Evolutionary conservation across 176 grass and related monocot species (phyloP).

Genomic region (Metroxylon sagu): DNA sequence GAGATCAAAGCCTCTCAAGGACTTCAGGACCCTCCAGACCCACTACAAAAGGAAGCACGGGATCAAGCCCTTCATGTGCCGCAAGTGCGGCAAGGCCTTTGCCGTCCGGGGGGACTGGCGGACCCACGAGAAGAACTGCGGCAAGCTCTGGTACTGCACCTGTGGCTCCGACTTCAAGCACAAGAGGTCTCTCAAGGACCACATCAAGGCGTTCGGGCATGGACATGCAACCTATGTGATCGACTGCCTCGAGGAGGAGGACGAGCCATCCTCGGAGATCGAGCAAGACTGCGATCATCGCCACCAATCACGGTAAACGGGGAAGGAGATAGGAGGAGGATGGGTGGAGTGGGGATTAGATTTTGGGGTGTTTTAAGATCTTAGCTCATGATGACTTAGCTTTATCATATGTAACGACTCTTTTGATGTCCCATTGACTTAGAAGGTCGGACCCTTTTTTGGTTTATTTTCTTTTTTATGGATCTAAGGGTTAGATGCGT

Average conservation of each 20-base stretch:
- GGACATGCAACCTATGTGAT: slow-evolving; percentile 60
- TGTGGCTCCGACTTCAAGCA: slow-evolving; percentile 95
- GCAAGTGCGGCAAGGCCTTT: slow-evolving; percentile 90
- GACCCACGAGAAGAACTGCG: slow-evolving; percentile 94
- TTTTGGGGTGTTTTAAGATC: no score
- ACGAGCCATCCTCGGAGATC: slow-evolving; percentile 49
- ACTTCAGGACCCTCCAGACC: slow-evolving; percentile 82
- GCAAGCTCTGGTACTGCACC: slow-evolving; percentile 90
- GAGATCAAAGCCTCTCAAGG: slow-evolving; percentile 63
- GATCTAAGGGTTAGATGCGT: background rate
- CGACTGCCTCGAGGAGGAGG: slow-evolving; percentile 68
- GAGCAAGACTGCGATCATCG: slow-evolving; percentile 26
- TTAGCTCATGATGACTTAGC: no score
- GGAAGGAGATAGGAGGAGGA: no score
- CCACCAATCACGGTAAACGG: background rate
- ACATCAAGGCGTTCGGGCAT: slow-evolving; percentile 57
- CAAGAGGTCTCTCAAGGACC: slow-evolving; percentile 81
- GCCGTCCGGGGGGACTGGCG: slow-evolving; percentile 90
- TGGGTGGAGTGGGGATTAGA: no score
- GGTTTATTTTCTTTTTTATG: background rate
- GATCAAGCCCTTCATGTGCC: slow-evolving; percentile 96
- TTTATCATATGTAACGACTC: no score
- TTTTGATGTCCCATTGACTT: no score
- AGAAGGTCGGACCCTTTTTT: background rate
- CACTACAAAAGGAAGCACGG: slow-evolving; percentile 91